Conservation (phyloP, 139 green algal genomes). For the Limnomonas spitsbergensis region DNA sequence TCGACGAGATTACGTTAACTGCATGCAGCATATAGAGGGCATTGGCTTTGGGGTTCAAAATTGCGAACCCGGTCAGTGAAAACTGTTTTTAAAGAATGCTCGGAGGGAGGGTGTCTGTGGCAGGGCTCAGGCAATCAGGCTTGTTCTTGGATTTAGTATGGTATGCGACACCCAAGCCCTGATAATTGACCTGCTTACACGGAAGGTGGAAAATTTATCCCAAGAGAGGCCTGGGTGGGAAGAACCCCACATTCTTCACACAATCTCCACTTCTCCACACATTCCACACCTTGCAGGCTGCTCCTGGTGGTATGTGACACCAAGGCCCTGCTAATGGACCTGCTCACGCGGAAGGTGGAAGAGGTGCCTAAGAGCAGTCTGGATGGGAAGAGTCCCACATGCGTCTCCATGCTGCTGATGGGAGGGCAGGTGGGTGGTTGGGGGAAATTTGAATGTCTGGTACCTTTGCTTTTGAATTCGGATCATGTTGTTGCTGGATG, state of each 20-base stretch:
- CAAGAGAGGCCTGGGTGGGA: slow-evolving; percentile 36
- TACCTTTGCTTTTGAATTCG: no score
- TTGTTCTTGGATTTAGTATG: no score
- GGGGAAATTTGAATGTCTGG: no score
- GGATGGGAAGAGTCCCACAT: slow-evolving; percentile 41
- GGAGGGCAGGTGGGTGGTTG: slow-evolving; percentile 8
- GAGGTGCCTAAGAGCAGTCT: slow-evolving; percentile 38
- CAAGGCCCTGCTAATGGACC: slow-evolving; percentile 52
- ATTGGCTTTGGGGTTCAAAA: no score
- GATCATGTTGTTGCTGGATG: no score
- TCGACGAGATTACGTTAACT: no score
- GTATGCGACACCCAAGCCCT: slow-evolving; percentile 51
- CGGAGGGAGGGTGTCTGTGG: no score
- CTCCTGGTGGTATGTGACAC: slow-evolving; percentile 46
- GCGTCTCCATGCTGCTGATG: slow-evolving; percentile 42
- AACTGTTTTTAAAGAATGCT: no score
- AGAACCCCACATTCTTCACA: slow-evolving; percentile 31
- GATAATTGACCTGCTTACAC: slow-evolving; percentile 43
- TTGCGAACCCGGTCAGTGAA: no score
- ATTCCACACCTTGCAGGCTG: slow-evolving; percentile 40
- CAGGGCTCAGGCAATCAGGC: no score
- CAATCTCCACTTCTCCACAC: no score
- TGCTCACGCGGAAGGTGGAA: slow-evolving; percentile 27
- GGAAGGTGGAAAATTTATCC: slow-evolving; percentile 34
- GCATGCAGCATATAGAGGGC: no score